phyloP scores from a whole-genome alignment of 1,139 yeast species.

The Pichia sp. region DNA sequence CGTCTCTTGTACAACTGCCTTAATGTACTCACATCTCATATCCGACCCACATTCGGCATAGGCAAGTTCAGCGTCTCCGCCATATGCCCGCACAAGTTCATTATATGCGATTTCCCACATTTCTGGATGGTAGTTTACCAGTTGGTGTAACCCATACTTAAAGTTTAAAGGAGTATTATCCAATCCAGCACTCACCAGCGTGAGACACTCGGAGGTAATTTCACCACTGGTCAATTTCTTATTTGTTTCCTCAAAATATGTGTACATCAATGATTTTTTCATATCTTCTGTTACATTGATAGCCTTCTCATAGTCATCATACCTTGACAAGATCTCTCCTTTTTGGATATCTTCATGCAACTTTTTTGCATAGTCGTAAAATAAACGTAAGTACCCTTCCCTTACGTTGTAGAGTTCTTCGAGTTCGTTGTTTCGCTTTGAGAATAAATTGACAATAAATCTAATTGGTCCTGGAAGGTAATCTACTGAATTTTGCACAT shows the following conservation, averaged over 20 bases:
- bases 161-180: slow-evolving; percentile 69
- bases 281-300: slow-evolving; percentile 14
- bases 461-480: slow-evolving; percentile 51
- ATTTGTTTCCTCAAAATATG: slow-evolving; percentile 22
- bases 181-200: slow-evolving; percentile 77
- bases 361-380: slow-evolving; percentile 30
- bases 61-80: slow-evolving; percentile 37
- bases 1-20: slow-evolving; percentile 61
- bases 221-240: slow-evolving; percentile 35
- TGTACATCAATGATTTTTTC: slow-evolving; percentile 29
- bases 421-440: slow-evolving; percentile 34
- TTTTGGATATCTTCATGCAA: slow-evolving; percentile 20
- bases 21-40: slow-evolving; percentile 44
- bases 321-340: not conserved
- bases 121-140: slow-evolving; percentile 42
- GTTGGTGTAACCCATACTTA: slow-evolving; percentile 57
- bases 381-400: slow-evolving; percentile 49
- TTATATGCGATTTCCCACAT: slow-evolving; percentile 43
- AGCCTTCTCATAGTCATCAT: not conserved
- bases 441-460: slow-evolving; percentile 24
- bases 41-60: slow-evolving; percentile 38
- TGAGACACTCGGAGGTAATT: slow-evolving; percentile 59
- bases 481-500: slow-evolving; percentile 58
- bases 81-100: slow-evolving; percentile 36
- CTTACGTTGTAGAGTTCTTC: slow-evolving; percentile 43